These are phyloP conservation scores for Oryza officinalis DNA, from an alignment of 176 grass and related monocot species.

Conservation along the genomic window DNA sequence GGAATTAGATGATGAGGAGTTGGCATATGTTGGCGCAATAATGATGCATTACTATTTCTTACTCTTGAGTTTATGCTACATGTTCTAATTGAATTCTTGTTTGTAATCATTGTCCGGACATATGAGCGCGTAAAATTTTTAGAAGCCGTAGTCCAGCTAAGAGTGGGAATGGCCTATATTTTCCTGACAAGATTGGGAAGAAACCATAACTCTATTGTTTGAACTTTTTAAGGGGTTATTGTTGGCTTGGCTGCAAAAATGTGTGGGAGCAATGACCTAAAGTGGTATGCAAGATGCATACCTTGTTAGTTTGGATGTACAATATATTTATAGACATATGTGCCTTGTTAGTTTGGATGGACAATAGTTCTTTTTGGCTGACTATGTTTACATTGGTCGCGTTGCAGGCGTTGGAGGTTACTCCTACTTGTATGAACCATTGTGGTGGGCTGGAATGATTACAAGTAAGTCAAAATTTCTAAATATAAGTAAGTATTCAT, in stretches of 20 bases:
- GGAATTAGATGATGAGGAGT: neutral
- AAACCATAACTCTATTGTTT: neutral
- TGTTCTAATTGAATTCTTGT: neutral
- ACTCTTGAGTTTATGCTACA: neutral
- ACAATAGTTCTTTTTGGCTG: neutral
- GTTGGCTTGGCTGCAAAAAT: conserved; percentile 26
- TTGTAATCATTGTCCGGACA: neutral
- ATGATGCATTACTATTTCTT: neutral
- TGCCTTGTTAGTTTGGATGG: neutral
- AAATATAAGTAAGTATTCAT: conserved; percentile 24
- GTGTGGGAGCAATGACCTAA: neutral
- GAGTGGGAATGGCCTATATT: neutral
- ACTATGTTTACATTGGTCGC: neutral
- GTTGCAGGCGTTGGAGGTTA: conserved; percentile 87
- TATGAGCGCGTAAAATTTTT: neutral
- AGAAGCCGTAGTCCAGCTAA: neutral
- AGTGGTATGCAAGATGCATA: neutral
- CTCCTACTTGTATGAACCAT: conserved; percentile 92
- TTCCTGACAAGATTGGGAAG: neutral
- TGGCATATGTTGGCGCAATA: neutral
- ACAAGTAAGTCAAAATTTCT: conserved; percentile 63
- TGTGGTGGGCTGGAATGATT: conserved; percentile 98
- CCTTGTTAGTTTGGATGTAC: neutral
- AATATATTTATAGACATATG: neutral
- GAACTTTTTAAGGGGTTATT: neutral